A percentile compares a stretch with the other conserved stretches of the same genome.
These are phyloP conservation scores for Penicillium salamii DNA, from an alignment of 495 filamentous ascomycete species.

Conservation along the genomic window DNA sequence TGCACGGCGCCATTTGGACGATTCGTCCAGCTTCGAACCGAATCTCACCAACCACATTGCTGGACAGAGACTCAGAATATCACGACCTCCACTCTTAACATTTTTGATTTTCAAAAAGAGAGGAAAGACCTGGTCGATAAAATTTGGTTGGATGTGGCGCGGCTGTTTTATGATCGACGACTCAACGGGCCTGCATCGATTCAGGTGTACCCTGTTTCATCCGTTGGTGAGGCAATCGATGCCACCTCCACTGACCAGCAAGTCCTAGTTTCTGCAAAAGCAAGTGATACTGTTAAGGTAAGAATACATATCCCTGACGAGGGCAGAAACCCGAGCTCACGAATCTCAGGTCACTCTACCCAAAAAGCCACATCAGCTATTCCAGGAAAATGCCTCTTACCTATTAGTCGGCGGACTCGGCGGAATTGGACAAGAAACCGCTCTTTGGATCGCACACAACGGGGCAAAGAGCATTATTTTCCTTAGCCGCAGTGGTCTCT, in stretches of 20 bases:
- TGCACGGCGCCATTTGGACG: conserved; percentile 14
- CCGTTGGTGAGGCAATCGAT: not conserved
- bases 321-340: not conserved
- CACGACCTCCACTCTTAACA: conserved; percentile 11
- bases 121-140: not conserved
- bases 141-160: conserved; percentile 6
- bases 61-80: conserved; percentile 1
- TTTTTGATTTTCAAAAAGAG: conserved; percentile 12
- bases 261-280: conserved; percentile 4
- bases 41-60: not conserved
- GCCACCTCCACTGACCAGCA: conserved; percentile 1
- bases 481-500: conserved; percentile 18
- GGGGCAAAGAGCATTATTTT: conserved; percentile 37
- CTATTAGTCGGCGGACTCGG: conserved; percentile 22
- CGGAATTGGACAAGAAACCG: conserved; percentile 19
- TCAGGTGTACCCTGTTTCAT: not conserved
- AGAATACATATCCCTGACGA: no score
- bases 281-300: conserved; percentile 9
- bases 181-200: conserved; percentile 1
- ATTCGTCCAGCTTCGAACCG: conserved; percentile 6
- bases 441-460: conserved; percentile 21
- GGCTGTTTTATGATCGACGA: conserved; percentile 6
- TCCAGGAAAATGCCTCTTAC: conserved; percentile 16
- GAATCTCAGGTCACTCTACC: not conserved
- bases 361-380: not conserved